phyloP scores from a whole-genome alignment of 169 alveolate species.

The Cryptosporidium bovis region DNA sequence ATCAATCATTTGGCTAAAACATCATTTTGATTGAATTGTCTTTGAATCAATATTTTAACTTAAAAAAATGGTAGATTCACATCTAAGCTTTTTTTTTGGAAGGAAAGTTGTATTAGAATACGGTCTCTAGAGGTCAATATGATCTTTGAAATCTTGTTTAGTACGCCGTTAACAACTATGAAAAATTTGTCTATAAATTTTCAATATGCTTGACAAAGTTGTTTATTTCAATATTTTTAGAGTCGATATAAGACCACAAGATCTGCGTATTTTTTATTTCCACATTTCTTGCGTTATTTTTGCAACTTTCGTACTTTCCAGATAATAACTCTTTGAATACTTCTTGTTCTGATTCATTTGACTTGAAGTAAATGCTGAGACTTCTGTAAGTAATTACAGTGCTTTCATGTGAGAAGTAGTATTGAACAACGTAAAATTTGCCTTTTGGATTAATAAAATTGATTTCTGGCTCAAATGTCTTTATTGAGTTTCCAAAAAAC shows the following conservation, averaged over 20 bases:
- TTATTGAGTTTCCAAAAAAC: too few species aligned
- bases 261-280: slow-evolving; percentile 3
- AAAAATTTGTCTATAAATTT: neutral
- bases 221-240: neutral
- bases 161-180: too few species aligned
- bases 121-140: too few species aligned
- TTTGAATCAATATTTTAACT: neutral
- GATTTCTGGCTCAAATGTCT: too few species aligned
- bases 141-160: too few species aligned
- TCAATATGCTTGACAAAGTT: slow-evolving; percentile 17
- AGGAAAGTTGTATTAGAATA: neutral
- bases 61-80: neutral
- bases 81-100: neutral
- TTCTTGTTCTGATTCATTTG: slow-evolving; percentile 7
- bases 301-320: neutral
- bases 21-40: too few species aligned
- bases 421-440: neutral
- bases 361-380: slow-evolving; percentile 4
- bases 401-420: neutral
- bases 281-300: neutral
- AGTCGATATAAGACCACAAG: slow-evolving; percentile 59
- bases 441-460: neutral
- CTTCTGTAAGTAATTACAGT: slow-evolving; percentile 16
- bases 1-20: neutral
- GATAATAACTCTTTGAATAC: neutral